Evolutionary conservation across 2,329 filamentous ascomycete genomes (phyloP), one percentile per base, ranked within the genome.

Genomic region (Talaromyces sp.): DNA sequence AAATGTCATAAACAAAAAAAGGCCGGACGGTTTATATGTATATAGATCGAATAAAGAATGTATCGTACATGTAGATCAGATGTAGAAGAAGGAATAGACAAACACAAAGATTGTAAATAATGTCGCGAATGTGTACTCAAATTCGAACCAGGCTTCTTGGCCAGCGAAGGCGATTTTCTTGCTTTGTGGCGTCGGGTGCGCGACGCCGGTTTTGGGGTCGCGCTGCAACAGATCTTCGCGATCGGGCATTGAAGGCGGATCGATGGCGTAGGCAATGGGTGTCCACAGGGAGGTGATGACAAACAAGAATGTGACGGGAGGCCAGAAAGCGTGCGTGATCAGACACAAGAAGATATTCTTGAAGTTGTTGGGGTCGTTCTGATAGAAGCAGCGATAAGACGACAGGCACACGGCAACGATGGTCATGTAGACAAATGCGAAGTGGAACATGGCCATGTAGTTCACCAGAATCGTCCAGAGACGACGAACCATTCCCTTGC

Each of bases 281-380:
- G 82, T 85, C 84, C 85, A 87, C 31, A 86, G 76, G 0, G 84
- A 84, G 60, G 78, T 82, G 77, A 81, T 82, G 57, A 84, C 80
- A 70, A 85, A 84, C 50, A 87, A 70, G 75, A 86, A 87, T 0
- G 85, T 83, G 50, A 87, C 70, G 0, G 86, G 86, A 6, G 86
- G 86, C 86, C 86, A 89, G 75, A 84, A 85, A 13, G 85, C 85
- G 71, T 88, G 85, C 0, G 85, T 87, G 47, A 89, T 72, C 3
- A 89, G 77, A 68, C 81, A 82, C 57, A 84, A 71, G 17, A 87
- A 76, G n/a, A 81, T 74, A 10, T 79, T 77, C 67, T 75, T 75
- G 39, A 76, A 73, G 4, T 73, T 71, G 37, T 49, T 49, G 10
- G 61, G 61, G 22, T 76, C 70, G 27, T 81, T 73, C 17, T 77